Evolutionary conservation across 148 eudicot species (phyloP), one percentile per base, ranked within the genome.

Genomic region (Drosera capensis): DNA sequence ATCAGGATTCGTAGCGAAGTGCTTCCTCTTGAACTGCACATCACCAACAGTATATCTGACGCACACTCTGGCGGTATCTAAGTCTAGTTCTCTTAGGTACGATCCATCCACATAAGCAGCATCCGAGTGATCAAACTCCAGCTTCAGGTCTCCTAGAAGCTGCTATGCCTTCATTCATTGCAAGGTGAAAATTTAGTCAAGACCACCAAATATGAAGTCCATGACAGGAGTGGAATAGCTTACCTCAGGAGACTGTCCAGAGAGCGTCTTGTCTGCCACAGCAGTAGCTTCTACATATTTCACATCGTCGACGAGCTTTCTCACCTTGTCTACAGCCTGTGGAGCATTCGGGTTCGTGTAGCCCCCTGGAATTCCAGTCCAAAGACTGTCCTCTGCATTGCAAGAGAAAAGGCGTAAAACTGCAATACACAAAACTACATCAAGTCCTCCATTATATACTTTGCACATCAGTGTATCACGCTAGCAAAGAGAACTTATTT

Each of bases 21-120:
- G 82, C 51, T 87, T 70, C 58, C 96, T 72, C 11, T 48, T 66
- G 50, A 63, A 79, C 43, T 77, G 76, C 14, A 70, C 57, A 43
- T 62, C 77, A 14, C 79, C 81, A 1, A 60, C 71, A 23, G 80
- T 65, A 53, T 82, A 87, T 40, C 55, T 68, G 24, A 82, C 79
- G 25, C 58, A 71, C 16, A 76, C 72, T n/a, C 78, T 82, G 42
- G 96, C 88, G 21, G 94, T 82, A 56, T 87, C 77, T 64, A 87
- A 58, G 62, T 87, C 80, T 55, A 87, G 72, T 64, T 74, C 96
- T 53, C 90, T 71, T 25, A 45, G 53, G 52, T 82, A 87, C 0
- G 80, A 62, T 35, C 57, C 61, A 52, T 63, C 54, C 36, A 43
- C 37, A 34, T 67, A 71, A 15, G 57, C 38, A 15, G 70, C 55